phyloP scores from a whole-genome alignment of 306 rosid species.

The apple (Malus domestica) region ASM211411v1 NC_041790.1:20607001-20607500 shows the following conservation, averaged over 20 bases:
- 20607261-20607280: conserved; percentile 51
- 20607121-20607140: conserved; percentile 32
- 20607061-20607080: conserved; percentile 35
- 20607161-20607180: conserved; percentile 64
- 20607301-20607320: not conserved
- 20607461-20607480: conserved; percentile 72
- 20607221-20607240: conserved; percentile 69
- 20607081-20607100: conserved; percentile 40
- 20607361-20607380: not conserved
- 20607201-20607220: conserved; percentile 43
- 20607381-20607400: conserved; percentile 68
- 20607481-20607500: conserved; percentile 81
- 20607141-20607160: conserved; percentile 35
- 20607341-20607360: not conserved
- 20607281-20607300: conserved; percentile 41
- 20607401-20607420: conserved; percentile 72
- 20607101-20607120: conserved; percentile 47
- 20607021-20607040: conserved; percentile 46
- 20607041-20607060: conserved; percentile 35
- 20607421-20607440: conserved; percentile 49
- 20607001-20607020: conserved; percentile 35
- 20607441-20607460: conserved; percentile 49
- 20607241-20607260: conserved; percentile 54
- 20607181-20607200: conserved; percentile 33
- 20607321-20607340: not conserved